phyloP scores from a whole-genome alignment of 2,329 filamentous ascomycete genomes.

The Aspergillus ibericus region DNA sequence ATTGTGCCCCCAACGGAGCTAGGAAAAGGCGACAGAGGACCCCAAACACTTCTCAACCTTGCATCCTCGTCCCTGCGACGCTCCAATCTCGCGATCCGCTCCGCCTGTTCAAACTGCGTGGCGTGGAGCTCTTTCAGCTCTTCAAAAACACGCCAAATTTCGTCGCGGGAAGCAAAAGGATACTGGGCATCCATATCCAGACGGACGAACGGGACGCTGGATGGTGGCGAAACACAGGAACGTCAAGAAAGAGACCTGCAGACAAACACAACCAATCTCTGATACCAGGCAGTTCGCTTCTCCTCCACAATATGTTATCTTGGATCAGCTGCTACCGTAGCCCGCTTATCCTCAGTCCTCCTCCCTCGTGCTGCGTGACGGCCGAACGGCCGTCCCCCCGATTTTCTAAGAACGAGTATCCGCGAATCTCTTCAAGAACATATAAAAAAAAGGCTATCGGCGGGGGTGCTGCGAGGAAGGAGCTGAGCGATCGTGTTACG shows the following conservation, averaged over 20 bases:
- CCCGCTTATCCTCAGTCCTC: slow-evolving; percentile 25
- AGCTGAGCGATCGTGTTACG: not conserved
- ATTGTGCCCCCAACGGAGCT: slow-evolving; percentile 77
- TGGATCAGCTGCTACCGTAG: slow-evolving; percentile 2
- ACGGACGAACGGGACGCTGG: not conserved
- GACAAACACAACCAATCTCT: slow-evolving; percentile 1
- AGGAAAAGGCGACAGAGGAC: slow-evolving; percentile 82
- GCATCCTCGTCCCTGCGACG: slow-evolving; percentile 63
- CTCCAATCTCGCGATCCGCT: slow-evolving; percentile 62
- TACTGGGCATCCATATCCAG: slow-evolving; percentile 63
- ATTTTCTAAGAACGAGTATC: slow-evolving; percentile 21
- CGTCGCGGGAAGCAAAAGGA: slow-evolving; percentile 63
- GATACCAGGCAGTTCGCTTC: not conserved
- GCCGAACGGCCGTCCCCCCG: slow-evolving; percentile 39
- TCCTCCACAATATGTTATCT: not conserved
- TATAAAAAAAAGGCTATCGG: slow-evolving; percentile 12
- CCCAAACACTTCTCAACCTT: slow-evolving; percentile 81
- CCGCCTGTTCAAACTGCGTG: slow-evolving; percentile 60
- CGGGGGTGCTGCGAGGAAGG: not conserved
- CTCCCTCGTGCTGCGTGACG: slow-evolving; percentile 36
- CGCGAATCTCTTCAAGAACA: slow-evolving; percentile 11
- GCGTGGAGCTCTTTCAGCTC: slow-evolving; percentile 63
- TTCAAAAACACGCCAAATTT: slow-evolving; percentile 64
- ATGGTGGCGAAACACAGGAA: not conserved
- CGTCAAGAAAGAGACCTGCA: not conserved